Evolutionary conservation across 441 rosid genomes (phyloP).

Genomic region (Gossypium davidsonii): DNA sequence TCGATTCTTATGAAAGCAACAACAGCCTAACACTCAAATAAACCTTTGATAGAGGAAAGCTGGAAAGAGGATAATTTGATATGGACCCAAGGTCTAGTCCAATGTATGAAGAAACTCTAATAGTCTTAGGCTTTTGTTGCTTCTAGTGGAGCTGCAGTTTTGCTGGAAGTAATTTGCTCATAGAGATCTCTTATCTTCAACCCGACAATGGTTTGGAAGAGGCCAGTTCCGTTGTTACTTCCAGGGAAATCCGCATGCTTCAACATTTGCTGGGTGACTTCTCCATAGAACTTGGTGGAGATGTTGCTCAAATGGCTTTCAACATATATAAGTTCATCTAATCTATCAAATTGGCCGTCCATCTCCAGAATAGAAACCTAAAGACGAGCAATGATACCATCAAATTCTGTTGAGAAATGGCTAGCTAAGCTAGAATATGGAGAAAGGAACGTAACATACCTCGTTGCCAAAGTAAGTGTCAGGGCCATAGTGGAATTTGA

Average conservation of each 20-base stretch:
- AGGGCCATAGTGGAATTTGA: conserved; percentile 77
- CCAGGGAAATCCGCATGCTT: conserved; percentile 93
- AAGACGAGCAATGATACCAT: neutral
- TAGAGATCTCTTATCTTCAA: conserved; percentile 86
- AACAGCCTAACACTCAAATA: conserved; percentile 21
- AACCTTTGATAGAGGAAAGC: conserved; percentile 2
- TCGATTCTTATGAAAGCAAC: conserved; percentile 14
- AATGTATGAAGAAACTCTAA: neutral
- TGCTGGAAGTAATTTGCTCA: conserved; percentile 61
- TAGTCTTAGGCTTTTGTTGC: conserved; percentile 54
- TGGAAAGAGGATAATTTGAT: neutral
- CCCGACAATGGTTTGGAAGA: conserved; percentile 90
- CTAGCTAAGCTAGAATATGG: neutral
- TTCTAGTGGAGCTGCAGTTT: conserved; percentile 43
- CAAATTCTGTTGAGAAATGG: neutral
- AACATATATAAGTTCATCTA: conserved; percentile 86
- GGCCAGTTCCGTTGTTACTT: conserved; percentile 92
- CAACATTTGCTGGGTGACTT: conserved; percentile 94
- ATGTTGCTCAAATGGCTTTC: conserved; percentile 95
- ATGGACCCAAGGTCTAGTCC: neutral
- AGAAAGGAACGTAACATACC: conserved; percentile 24
- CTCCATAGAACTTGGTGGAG: conserved; percentile 92
- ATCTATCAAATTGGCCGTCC: conserved; percentile 97
- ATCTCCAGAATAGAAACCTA: conserved; percentile 89
- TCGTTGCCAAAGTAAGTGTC: conserved; percentile 65